These are phyloP conservation scores for Microcera coccophila DNA, from an alignment of 2,329 filamentous ascomycete genomes.

Conservation along the genomic window DNA sequence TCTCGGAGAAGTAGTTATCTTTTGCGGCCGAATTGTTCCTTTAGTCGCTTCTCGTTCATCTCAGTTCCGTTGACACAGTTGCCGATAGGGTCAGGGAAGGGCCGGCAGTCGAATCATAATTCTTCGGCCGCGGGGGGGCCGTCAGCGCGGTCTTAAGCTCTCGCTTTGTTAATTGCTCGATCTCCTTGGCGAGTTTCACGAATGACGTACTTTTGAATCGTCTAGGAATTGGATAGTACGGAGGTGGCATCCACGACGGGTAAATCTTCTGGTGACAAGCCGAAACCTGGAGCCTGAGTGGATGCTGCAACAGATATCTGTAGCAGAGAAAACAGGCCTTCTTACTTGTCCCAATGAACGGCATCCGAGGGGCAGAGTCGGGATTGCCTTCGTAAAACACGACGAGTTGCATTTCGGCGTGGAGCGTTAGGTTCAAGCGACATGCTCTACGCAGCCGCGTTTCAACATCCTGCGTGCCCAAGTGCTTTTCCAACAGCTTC, in stretches of 20 bases:
- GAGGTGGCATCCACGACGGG: conserved; percentile 28
- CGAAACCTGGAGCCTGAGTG: conserved; percentile 22
- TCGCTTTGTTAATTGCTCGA: conserved; percentile 2
- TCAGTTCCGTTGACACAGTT: conserved; percentile 1
- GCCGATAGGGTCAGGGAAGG: conserved; percentile 4
- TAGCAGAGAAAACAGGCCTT: conserved; percentile 33
- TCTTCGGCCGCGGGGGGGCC: conserved; percentile 3
- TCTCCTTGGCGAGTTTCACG: conserved; percentile 1
- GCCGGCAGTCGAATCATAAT: conserved; percentile 5
- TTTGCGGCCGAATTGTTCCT: background rate
- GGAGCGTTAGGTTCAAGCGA: conserved; percentile 20
- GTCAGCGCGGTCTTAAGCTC: conserved; percentile 4
- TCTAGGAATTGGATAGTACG: conserved; percentile 2
- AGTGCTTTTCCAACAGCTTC: background rate
- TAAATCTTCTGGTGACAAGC: conserved; percentile 33
- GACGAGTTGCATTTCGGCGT: conserved; percentile 33
- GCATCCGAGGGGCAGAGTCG: conserved; percentile 14
- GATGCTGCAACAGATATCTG: conserved; percentile 24
- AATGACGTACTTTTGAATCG: conserved; percentile 1
- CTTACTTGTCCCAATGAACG: conserved; percentile 32
- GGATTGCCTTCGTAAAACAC: conserved; percentile 30
- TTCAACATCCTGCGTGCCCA: conserved; percentile 1
- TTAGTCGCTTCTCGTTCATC: conserved; percentile 1
- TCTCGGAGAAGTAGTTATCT: background rate
- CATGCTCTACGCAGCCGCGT: conserved; percentile 18